Percentiles rank a stretch among this genome's conserved stretches.
Evolutionary conservation across 2,329 filamentous ascomycete species (phyloP).

Genomic region (Ophiosphaerella korrae): DNA sequence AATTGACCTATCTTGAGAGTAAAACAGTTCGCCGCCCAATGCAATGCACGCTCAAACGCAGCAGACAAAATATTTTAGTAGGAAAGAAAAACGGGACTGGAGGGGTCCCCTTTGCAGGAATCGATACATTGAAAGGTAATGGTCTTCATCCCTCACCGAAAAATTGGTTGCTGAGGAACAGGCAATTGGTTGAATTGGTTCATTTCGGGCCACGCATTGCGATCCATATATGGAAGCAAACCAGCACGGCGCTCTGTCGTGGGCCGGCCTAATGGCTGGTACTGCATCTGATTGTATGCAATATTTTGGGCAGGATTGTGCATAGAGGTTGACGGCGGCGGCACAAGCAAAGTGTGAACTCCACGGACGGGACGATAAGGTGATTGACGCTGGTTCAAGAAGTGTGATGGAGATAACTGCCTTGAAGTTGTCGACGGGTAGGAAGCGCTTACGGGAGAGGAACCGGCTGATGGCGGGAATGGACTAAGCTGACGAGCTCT

Average conservation of each 20-base stretch:
- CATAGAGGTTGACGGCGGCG: constrained; percentile 78
- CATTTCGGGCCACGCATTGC: constrained; percentile 44
- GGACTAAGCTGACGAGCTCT: constrained; percentile 58
- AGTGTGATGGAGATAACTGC: constrained; percentile 83
- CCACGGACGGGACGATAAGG: constrained; percentile 90
- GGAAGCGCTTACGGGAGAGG: constrained; percentile 73
- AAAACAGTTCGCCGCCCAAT: constrained; percentile 30
- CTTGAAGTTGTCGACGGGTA: constrained; percentile 67
- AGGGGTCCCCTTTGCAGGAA: not conserved
- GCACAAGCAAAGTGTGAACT: constrained; percentile 89
- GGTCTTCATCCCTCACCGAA: constrained; percentile 27
- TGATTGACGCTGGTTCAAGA: constrained; percentile 84
- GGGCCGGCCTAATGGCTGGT: constrained; percentile 55
- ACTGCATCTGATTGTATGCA: constrained; percentile 57
- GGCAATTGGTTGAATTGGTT: constrained; percentile 48
- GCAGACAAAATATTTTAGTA: constrained; percentile 21
- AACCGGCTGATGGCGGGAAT: constrained; percentile 58
- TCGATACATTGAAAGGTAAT: constrained; percentile 18
- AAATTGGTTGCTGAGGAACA: constrained; percentile 44
- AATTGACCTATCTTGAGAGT: constrained; percentile 18
- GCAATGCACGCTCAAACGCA: constrained; percentile 47
- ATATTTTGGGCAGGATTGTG: constrained; percentile 58
- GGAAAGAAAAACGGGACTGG: constrained; percentile 6
- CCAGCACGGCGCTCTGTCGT: constrained; percentile 53
- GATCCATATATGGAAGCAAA: constrained; percentile 51